phyloP scores from a whole-genome alignment of 768 basidiomycete species.

The Lactarius trivialis region DNA sequence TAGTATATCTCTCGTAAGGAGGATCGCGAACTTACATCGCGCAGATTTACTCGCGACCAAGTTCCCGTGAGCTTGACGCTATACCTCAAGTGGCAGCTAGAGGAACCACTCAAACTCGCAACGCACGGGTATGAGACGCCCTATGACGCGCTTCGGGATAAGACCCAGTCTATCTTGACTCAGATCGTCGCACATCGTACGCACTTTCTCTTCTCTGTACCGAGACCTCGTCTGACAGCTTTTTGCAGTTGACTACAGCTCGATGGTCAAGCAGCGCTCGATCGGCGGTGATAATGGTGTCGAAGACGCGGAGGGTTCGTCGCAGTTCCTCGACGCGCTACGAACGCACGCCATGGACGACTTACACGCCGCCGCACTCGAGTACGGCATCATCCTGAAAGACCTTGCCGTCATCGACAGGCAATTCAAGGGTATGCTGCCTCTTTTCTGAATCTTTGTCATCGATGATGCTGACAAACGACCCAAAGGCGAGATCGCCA shows the following conservation, averaged over 20 bases:
- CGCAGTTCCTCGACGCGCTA: constrained; percentile 77
- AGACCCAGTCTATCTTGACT: constrained; percentile 81
- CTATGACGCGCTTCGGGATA: constrained; percentile 71
- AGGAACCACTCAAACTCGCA: constrained; percentile 56
- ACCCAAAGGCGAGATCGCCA: constrained; percentile 59
- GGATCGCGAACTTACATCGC: background rate
- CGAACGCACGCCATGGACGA: constrained; percentile 84
- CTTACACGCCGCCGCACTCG: constrained; percentile 70
- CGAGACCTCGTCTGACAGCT: background rate
- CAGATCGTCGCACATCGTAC: constrained; percentile 77
- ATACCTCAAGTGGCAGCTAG: constrained; percentile 70
- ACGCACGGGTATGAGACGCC: constrained; percentile 82
- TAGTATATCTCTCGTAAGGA: constrained; percentile 1
- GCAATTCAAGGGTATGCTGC: constrained; percentile 62
- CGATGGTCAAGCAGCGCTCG: constrained; percentile 74
- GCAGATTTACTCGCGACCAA: constrained; percentile 77
- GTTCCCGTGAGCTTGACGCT: constrained; percentile 80
- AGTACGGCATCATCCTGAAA: constrained; percentile 78
- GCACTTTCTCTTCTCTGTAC: constrained; percentile 34
- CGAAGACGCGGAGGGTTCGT: constrained; percentile 63
- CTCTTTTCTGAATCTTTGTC: background rate
- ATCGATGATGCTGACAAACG: background rate
- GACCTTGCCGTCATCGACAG: constrained; percentile 84
- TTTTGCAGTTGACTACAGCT: constrained; percentile 43
- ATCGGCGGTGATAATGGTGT: constrained; percentile 70